These are phyloP conservation scores for Dendrobium nobile DNA, from an alignment of 106 monocot genomes.

Conservation along the genomic window DNA sequence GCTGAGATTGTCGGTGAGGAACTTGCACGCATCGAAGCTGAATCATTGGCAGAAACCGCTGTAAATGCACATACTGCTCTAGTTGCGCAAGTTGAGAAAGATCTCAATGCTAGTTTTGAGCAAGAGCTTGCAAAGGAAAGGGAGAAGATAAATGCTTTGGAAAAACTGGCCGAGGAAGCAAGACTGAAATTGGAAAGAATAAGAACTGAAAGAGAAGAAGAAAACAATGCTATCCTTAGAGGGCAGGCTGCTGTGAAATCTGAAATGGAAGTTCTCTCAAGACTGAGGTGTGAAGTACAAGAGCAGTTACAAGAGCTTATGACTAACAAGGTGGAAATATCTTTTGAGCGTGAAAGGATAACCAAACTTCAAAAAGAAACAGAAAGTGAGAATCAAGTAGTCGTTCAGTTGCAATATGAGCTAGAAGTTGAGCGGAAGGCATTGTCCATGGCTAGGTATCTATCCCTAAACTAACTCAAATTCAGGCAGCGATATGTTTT, in stretches of 20 bases:
- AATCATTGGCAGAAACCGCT: conserved; percentile 81
- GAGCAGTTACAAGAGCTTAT: conserved; percentile 71
- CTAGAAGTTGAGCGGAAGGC: conserved; percentile 96
- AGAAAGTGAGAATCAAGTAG: conserved; percentile 66
- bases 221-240: conserved; percentile 52
- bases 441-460: conserved; percentile 82
- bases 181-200: conserved; percentile 61
- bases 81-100: conserved; percentile 88
- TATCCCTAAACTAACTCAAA: background rate
- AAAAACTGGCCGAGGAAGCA: conserved; percentile 89
- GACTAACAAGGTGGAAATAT: conserved; percentile 57
- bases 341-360: conserved; percentile 71
- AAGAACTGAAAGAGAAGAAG: conserved; percentile 73
- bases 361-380: conserved; percentile 56
- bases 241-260: conserved; percentile 75
- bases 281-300: conserved; percentile 66
- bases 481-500: background rate
- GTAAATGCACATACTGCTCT: conserved; percentile 78
- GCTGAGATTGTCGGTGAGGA: conserved; percentile 83
- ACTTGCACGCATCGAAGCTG: conserved; percentile 88
- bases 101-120: conserved; percentile 84
- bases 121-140: conserved; percentile 69
- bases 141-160: conserved; percentile 69
- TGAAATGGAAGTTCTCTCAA: conserved; percentile 89
- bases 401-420: conserved; percentile 77